Conservation (phyloP, 108 stramenopile genomes). For the Conticribra guillardii region DNA sequence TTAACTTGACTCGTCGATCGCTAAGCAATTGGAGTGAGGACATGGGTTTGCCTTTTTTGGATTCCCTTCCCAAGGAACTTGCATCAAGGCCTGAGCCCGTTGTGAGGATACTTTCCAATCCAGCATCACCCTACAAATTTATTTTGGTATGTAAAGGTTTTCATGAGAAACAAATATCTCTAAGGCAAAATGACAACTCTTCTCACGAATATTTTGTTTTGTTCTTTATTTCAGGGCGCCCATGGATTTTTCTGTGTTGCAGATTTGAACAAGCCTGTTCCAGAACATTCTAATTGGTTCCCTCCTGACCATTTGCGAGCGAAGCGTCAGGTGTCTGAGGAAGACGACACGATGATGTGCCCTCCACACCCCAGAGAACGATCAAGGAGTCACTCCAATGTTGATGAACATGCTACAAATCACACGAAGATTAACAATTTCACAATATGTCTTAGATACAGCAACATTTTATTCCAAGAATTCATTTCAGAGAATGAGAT, state of each 20-base stretch:
- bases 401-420: background rate
- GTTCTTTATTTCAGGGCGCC: constrained; percentile 57
- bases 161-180: background rate
- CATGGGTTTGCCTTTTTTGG: constrained; percentile 60
- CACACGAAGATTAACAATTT: constrained; percentile 34
- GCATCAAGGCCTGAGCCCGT: constrained; percentile 62
- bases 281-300: constrained; percentile 57
- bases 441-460: constrained; percentile 80
- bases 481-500: constrained; percentile 74
- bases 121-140: constrained; percentile 55
- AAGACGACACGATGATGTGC: constrained; percentile 16
- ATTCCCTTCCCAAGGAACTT: constrained; percentile 65
- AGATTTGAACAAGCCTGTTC: constrained; percentile 61
- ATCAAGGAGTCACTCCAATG: constrained; percentile 1
- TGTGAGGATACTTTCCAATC: constrained; percentile 54
- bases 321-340: constrained; percentile 25
- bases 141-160: constrained; percentile 66
- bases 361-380: constrained; percentile 1
- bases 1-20: constrained; percentile 54
- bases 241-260: constrained; percentile 77
- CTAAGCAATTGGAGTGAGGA: constrained; percentile 77
- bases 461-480: constrained; percentile 73
- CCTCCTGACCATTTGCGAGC: constrained; percentile 68
- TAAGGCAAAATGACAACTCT: background rate
- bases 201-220: constrained; percentile 28